phyloP scores from a whole-genome alignment of 768 basidiomycete genomes.

The Clathrus columnatus region DNA sequence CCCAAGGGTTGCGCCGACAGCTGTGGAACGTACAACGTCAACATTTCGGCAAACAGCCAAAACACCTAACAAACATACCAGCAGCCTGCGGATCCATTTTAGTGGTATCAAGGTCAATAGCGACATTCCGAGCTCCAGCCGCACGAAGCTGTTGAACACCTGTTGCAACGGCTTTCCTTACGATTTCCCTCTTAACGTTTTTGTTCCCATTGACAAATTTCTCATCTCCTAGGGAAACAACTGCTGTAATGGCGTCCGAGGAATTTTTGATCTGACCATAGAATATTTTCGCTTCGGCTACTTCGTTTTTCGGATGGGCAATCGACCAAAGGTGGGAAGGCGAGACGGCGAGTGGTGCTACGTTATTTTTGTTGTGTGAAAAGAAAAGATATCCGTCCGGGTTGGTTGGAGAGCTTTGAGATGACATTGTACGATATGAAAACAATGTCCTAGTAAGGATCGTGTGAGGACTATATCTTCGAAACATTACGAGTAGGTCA shows the following conservation, averaged over 20 bases:
- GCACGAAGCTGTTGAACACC: constrained; percentile 49
- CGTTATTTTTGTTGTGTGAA: background rate
- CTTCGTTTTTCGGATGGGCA: constrained; percentile 18
- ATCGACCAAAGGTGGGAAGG: constrained; percentile 13
- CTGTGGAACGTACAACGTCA: constrained; percentile 20
- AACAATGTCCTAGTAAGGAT: background rate
- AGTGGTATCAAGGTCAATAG: constrained; percentile 41
- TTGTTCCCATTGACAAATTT: constrained; percentile 36
- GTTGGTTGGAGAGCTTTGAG: background rate
- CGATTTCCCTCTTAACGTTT: constrained; percentile 48
- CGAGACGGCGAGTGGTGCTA: background rate
- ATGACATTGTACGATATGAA: background rate
- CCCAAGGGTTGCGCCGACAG: constrained; percentile 72
- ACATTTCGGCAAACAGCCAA: background rate
- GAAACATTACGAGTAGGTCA: too few relatives aligned
- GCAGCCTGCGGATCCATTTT: constrained; percentile 67
- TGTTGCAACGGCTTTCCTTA: constrained; percentile 63
- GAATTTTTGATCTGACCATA: constrained; percentile 24
- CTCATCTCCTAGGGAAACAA: constrained; percentile 51
- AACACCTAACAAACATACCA: constrained; percentile 39
- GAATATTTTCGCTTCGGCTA: constrained; percentile 20
- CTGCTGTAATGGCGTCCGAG: constrained; percentile 30
- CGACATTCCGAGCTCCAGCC: constrained; percentile 44
- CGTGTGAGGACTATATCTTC: background rate
- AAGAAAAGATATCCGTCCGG: constrained; percentile 9